A percentile compares a stretch with the other conserved stretches of the same genome.
phyloP scores from a whole-genome alignment of 1,139 yeast species.

The Lodderomyces jiufengensis region DNA sequence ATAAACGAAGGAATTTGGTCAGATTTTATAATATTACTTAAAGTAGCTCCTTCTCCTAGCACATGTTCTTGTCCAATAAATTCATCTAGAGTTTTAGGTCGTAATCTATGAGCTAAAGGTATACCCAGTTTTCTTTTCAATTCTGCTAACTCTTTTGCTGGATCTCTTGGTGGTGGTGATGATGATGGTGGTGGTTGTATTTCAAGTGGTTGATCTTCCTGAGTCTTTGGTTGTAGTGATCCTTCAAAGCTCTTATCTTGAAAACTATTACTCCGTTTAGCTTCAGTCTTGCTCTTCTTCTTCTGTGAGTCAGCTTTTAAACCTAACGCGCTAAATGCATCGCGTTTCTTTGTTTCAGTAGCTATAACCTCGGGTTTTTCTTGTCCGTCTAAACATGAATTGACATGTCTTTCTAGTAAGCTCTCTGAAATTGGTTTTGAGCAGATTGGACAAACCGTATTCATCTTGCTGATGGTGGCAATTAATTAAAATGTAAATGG shows the following conservation, averaged over 20 bases:
- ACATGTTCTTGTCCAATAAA: slow-evolving; percentile 85
- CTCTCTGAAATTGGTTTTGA: slow-evolving; percentile 19
- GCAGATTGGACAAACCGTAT: slow-evolving; percentile 36
- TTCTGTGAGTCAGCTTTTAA: slow-evolving; percentile 25
- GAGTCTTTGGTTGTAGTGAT: slow-evolving; percentile 21
- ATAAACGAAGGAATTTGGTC: slow-evolving; percentile 78
- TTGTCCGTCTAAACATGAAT: slow-evolving; percentile 29
- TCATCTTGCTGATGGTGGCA: slow-evolving; percentile 1
- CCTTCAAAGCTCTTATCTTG: slow-evolving; percentile 34
- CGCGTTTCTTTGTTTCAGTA: slow-evolving; percentile 10
- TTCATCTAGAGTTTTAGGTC: slow-evolving; percentile 73
- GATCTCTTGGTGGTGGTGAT: slow-evolving; percentile 9
- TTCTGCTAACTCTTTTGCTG: slow-evolving; percentile 18
- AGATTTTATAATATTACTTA: slow-evolving; percentile 62
- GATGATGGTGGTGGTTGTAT: background rate
- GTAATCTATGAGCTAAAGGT: slow-evolving; percentile 84
- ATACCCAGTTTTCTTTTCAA: slow-evolving; percentile 46
- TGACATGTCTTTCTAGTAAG: slow-evolving; percentile 40
- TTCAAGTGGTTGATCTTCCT: slow-evolving; percentile 9
- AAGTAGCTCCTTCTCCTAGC: slow-evolving; percentile 68
- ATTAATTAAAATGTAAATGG: background rate
- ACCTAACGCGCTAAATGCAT: slow-evolving; percentile 31
- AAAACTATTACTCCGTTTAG: slow-evolving; percentile 23
- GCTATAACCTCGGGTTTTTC: slow-evolving; percentile 8
- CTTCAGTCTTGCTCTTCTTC: slow-evolving; percentile 18